Percentiles rank a stretch among this genome's conserved stretches.
Conservation (phyloP, 192 early-diverging fungal species). For the Haplosporangium gracile region DNA sequence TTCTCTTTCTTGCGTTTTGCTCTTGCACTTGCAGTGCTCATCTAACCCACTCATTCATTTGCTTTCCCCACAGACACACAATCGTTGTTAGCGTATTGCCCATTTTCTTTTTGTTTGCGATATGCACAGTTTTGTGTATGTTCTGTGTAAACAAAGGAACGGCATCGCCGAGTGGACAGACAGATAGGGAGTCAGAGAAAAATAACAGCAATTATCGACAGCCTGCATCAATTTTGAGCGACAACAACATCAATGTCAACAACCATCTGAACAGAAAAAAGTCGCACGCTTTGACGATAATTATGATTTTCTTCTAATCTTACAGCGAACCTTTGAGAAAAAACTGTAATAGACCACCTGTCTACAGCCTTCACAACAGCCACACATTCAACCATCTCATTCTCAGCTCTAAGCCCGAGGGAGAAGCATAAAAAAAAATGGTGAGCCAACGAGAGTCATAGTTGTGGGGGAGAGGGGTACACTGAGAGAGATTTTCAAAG, state of each 20-base stretch:
- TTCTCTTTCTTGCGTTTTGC: background rate
- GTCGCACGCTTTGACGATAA: slow-evolving; percentile 13
- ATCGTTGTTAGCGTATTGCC: background rate
- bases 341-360: background rate
- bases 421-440: background rate
- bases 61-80: background rate
- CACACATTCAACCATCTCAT: background rate
- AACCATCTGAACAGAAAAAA: background rate
- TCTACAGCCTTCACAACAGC: background rate
- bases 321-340: background rate
- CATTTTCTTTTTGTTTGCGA: background rate
- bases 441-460: background rate
- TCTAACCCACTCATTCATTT: too few relatives aligned
- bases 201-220: background rate
- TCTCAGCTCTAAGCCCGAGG: background rate
- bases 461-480: background rate
- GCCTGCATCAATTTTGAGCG: background rate
- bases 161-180: too few relatives aligned
- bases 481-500: background rate
- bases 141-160: too few relatives aligned
- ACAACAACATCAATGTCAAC: background rate
- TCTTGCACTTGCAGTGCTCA: background rate
- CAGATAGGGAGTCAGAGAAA: background rate
- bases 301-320: background rate
- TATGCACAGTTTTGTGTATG: background rate